Conservation (phyloP, 2,329 filamentous ascomycete genomes). For the Lachnellula occidentalis region DNA sequence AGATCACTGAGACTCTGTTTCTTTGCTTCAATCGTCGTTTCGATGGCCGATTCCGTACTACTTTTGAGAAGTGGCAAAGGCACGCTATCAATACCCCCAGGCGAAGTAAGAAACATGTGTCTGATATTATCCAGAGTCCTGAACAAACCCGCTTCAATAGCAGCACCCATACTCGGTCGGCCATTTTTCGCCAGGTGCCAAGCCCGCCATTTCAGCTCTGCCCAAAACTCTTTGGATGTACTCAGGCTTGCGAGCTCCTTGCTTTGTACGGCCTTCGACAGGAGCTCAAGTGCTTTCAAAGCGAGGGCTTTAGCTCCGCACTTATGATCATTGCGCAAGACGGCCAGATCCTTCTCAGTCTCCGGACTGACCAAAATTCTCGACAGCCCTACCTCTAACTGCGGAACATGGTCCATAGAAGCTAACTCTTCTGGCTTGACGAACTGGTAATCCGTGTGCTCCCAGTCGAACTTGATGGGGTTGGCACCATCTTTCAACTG, state of each 20-base stretch:
- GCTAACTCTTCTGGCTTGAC: slow-evolving; percentile 42
- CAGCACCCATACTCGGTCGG: slow-evolving; percentile 60
- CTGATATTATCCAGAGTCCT: slow-evolving; percentile 34
- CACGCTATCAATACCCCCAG: neutral
- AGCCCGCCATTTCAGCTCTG: slow-evolving; percentile 46
- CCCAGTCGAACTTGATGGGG: slow-evolving; percentile 53
- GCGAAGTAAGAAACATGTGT: slow-evolving; percentile 20
- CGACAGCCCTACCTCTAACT: slow-evolving; percentile 50
- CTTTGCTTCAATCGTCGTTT: slow-evolving; percentile 15
- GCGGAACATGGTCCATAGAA: slow-evolving; percentile 48
- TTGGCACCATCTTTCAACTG: slow-evolving; percentile 38
- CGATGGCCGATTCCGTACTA: slow-evolving; percentile 18
- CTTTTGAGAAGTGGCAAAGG: slow-evolving; percentile 1
- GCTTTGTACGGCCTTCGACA: slow-evolving; percentile 40
- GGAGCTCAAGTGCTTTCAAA: slow-evolving; percentile 42
- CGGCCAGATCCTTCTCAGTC: slow-evolving; percentile 42
- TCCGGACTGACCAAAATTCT: slow-evolving; percentile 45
- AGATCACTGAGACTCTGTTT: slow-evolving; percentile 7
- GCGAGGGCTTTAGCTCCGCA: slow-evolving; percentile 57
- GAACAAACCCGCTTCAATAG: slow-evolving; percentile 48
- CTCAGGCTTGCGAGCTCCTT: slow-evolving; percentile 27
- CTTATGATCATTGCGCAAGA: slow-evolving; percentile 49
- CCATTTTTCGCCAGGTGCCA: slow-evolving; percentile 64
- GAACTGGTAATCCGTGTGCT: slow-evolving; percentile 56
- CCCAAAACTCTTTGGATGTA: slow-evolving; percentile 46